Evolutionary conservation across 352 stramenopile species (phyloP).

Genomic region (Pythium grandisporangium): DNA sequence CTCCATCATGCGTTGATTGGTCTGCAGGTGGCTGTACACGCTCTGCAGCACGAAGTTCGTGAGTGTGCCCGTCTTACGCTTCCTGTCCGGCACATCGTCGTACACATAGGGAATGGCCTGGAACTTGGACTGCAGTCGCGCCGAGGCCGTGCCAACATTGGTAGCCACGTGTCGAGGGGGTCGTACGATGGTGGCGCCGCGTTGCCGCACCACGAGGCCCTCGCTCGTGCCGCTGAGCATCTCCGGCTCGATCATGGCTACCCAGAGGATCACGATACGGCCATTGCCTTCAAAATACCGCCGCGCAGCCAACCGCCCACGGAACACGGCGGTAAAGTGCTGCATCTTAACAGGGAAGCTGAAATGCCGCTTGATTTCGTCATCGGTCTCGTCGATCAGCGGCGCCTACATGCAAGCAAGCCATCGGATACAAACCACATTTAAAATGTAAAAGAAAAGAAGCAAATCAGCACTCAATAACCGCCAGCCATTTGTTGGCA

Average conservation of each 20-base stretch:
- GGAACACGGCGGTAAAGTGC: slow-evolving; percentile 7
- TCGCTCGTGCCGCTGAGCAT: slow-evolving; percentile 8
- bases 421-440: too few species aligned
- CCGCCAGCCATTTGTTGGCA: too few species aligned
- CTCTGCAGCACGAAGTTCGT: slow-evolving; percentile 62
- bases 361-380: slow-evolving; percentile 13
- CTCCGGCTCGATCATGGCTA: slow-evolving; percentile 13
- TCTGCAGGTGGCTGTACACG: slow-evolving; percentile 18
- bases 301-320: slow-evolving; percentile 6
- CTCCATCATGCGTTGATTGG: slow-evolving; percentile 66
- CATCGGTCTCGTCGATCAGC: slow-evolving; percentile 11
- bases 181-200: slow-evolving; percentile 56
- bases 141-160: slow-evolving; percentile 20
- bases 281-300: slow-evolving; percentile 12
- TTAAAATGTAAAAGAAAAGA: neutral
- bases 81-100: slow-evolving; percentile 45
- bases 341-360: slow-evolving; percentile 10
- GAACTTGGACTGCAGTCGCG: slow-evolving; percentile 69
- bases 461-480: too few species aligned
- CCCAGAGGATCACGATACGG: slow-evolving; percentile 14
- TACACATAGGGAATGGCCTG: slow-evolving; percentile 53
- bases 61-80: slow-evolving; percentile 49
- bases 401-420: too few species aligned
- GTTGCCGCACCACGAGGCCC: slow-evolving; percentile 13
- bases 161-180: slow-evolving; percentile 8